Percentiles rank a stretch among this genome's conserved stretches.
Evolutionary conservation across 495 filamentous ascomycete genomes (phyloP).

Genomic region (Neurospora pannonica): DNA sequence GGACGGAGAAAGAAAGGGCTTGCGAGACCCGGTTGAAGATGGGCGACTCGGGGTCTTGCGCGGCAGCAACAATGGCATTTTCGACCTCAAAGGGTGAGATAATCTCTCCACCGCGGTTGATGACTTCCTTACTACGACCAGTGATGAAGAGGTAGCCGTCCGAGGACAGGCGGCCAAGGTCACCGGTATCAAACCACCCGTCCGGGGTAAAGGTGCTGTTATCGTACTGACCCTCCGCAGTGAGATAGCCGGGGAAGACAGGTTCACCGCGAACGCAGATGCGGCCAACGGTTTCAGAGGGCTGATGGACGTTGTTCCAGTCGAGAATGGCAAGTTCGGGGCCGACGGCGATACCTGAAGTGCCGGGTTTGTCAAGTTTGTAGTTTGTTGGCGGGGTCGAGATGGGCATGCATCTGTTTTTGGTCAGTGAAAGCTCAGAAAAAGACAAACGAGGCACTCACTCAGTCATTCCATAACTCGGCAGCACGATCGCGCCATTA

Average conservation of each 20-base stretch:
- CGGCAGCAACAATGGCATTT: slow-evolving; percentile 20
- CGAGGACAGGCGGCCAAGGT: slow-evolving; percentile 36
- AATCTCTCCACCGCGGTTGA: slow-evolving; percentile 50
- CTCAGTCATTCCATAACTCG: slow-evolving; percentile 43
- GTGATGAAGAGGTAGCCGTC: slow-evolving; percentile 50
- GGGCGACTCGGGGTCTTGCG: slow-evolving; percentile 19
- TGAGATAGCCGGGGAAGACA: slow-evolving; percentile 35
- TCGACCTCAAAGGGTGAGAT: slow-evolving; percentile 42
- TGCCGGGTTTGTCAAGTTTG: slow-evolving; percentile 31
- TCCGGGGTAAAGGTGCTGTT: slow-evolving; percentile 26
- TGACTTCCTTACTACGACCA: slow-evolving; percentile 49
- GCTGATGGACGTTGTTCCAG: slow-evolving; percentile 7
- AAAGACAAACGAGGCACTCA: not conserved
- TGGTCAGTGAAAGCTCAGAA: not conserved
- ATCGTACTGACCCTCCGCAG: slow-evolving; percentile 21
- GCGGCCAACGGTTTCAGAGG: slow-evolving; percentile 20
- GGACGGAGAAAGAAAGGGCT: slow-evolving; percentile 33
- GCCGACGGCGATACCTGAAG: slow-evolving; percentile 33
- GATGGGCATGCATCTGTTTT: slow-evolving; percentile 33
- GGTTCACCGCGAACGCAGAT: slow-evolving; percentile 37
- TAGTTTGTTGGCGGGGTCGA: slow-evolving; percentile 33
- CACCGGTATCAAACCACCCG: slow-evolving; percentile 42
- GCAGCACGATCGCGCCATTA: slow-evolving; percentile 26
- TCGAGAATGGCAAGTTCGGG: slow-evolving; percentile 33
- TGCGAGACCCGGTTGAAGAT: slow-evolving; percentile 26